Base-by-base conservation (phyloP, 2,329 filamentous ascomycete species). In the Incumbomyces lentus region DNA sequence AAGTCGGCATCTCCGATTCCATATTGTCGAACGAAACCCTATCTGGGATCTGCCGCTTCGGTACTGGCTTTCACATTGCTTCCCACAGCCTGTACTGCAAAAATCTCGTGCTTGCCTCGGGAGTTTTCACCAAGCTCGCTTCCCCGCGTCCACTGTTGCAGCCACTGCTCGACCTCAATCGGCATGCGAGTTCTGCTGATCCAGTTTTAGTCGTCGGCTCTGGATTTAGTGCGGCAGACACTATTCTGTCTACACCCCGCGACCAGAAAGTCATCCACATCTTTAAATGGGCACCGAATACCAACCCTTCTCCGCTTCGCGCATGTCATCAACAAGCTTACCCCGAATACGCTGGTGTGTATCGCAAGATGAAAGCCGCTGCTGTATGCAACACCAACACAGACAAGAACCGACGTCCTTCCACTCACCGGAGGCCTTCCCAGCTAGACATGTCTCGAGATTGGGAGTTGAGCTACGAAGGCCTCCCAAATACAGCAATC, bases 161-260 rank as follows among this genome's bases (percentile, higher is more conserved):
- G 13, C 72, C 74, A 1, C 54, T 79, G 6, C 58, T 66, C 2
- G 54, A 55, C 12, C 35, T 60, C 54, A 33, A 31, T 7, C 37
- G 33, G 32, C 17, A 13, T 13, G 33, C 18, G 10, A 17, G 30
- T 2, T 45, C 53, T 48, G 29, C 60, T n/a, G 44, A 48, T 12
- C 72, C 75, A 0, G 56, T 79, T 1, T 65, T 81, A 3, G 71
- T 80, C 5, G 66, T 81, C 40, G 77, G 77, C 5, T 79, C 76
- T 7, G 77, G 77, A 1, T 81, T 80, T 59, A 77, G 75, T 2
- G 77, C 77, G 2, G 77, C 77, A 19, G 77, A 81, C 61, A 65
- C 74, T 2, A 79, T 80, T 41, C 72, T 79, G 33, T 78, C 75
- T 5, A 66, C 72, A 16, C 64, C 69, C 22, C 59, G 64, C 12